Percentiles rank a stretch among this genome's conserved stretches.
These are phyloP conservation scores for Gossypium bickii DNA, from an alignment of 345 rosid genomes.

Conservation along the genomic window DNA sequence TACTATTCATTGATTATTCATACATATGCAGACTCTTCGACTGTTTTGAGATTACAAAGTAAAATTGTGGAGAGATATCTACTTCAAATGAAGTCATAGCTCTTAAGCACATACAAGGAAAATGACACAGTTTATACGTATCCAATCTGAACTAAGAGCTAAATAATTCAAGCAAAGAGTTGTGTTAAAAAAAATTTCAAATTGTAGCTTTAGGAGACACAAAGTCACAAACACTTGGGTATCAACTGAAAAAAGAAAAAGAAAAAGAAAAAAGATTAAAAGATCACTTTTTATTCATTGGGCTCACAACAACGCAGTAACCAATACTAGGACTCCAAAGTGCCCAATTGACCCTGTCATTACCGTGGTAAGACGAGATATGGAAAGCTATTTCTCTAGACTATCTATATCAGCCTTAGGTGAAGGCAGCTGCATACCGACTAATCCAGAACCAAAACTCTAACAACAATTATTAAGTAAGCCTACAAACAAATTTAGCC, in stretches of 20 bases:
- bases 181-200: not conserved
- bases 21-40: too few relatives aligned
- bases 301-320: not conserved
- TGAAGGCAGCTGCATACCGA: not conserved
- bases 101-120: not conserved
- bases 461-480: not conserved
- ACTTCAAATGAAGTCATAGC: not conserved
- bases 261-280: not conserved
- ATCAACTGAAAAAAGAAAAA: not conserved
- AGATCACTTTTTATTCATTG: not conserved
- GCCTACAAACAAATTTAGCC: not conserved
- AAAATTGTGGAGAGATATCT: not conserved
- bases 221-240: not conserved
- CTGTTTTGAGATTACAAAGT: too few relatives aligned
- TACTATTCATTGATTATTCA: not conserved
- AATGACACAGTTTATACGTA: not conserved
- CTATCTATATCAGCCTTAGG: not conserved
- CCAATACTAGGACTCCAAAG: not conserved
- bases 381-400: not conserved
- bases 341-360: not conserved
- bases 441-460: not conserved
- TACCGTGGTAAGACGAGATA: not conserved
- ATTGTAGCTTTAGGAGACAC: not conserved
- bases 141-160: not conserved
- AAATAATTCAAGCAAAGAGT: not conserved